Conservation (phyloP, 225 moss, liverwort and hornwort genomes). For the Marchantia paleacea region DNA sequence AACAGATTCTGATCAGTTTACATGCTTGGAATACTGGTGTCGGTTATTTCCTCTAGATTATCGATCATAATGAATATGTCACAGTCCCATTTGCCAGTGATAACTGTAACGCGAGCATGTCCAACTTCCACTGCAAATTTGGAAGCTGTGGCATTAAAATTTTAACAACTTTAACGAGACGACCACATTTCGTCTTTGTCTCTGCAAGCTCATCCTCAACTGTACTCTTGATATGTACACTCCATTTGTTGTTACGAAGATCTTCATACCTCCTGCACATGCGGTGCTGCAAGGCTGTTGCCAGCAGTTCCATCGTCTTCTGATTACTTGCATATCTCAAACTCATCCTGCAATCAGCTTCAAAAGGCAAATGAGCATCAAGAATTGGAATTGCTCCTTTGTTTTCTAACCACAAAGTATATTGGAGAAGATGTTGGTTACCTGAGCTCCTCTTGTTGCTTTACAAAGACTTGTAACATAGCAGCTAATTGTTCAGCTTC, state of each 20-base stretch:
- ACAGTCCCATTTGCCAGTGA: conserved; percentile 48
- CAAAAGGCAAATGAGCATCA: background rate
- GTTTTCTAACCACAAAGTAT: background rate
- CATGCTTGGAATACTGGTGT: no score
- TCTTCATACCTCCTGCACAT: conserved; percentile 65
- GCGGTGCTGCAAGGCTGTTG: conserved; percentile 73
- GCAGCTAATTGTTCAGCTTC: conserved; percentile 33
- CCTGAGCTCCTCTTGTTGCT: conserved; percentile 56
- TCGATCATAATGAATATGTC: background rate
- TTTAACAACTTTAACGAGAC: conserved; percentile 39
- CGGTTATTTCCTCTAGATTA: no score
- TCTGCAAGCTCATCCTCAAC: conserved; percentile 47
- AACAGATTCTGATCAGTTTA: no score
- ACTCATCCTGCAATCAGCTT: conserved; percentile 28
- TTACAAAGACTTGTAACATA: conserved; percentile 28
- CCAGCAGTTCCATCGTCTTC: conserved; percentile 54
- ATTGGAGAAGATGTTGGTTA: conserved; percentile 3
- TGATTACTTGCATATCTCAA: conserved; percentile 36
- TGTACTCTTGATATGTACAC: conserved; percentile 39
- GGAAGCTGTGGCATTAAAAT: conserved; percentile 52
- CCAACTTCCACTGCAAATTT: conserved; percentile 58
- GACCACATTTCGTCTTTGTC: conserved; percentile 42
- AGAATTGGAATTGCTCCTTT: background rate
- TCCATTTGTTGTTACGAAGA: conserved; percentile 59
- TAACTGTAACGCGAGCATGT: conserved; percentile 54